A percentile compares a stretch with the other conserved stretches of the same genome.
These are phyloP conservation scores for Pseudocercospora musae DNA, from an alignment of 2,329 filamentous ascomycete species.

Conservation along the genomic window DNA sequence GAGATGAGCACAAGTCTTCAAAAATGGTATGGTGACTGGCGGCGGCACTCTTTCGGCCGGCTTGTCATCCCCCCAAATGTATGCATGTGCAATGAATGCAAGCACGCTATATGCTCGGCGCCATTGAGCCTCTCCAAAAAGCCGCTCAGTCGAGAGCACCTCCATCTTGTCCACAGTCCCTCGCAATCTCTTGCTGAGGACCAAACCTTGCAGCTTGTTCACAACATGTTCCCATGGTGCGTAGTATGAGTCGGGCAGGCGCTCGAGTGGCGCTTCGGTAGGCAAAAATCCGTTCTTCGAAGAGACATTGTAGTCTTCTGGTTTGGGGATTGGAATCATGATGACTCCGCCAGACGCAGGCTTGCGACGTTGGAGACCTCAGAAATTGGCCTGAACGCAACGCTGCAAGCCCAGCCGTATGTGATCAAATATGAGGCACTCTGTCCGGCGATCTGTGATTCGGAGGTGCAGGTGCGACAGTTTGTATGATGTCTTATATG, in stretches of 20 bases:
- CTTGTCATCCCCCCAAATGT: slow-evolving; percentile 81
- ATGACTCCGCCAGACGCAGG: slow-evolving; percentile 35
- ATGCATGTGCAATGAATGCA: slow-evolving; percentile 76
- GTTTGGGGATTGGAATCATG: slow-evolving; percentile 47
- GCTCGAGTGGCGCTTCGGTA: slow-evolving; percentile 70
- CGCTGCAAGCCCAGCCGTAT: slow-evolving; percentile 37
- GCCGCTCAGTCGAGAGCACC: slow-evolving; percentile 74
- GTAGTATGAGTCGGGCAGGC: slow-evolving; percentile 86
- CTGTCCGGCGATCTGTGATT: neutral
- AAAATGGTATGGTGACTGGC: slow-evolving; percentile 76
- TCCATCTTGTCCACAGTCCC: slow-evolving; percentile 77
- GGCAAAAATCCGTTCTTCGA: slow-evolving; percentile 83
- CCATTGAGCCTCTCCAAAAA: slow-evolving; percentile 87
- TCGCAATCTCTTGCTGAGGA: slow-evolving; percentile 79
- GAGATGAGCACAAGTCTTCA: slow-evolving; percentile 66
- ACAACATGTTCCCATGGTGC: slow-evolving; percentile 88
- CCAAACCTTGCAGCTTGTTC: slow-evolving; percentile 79
- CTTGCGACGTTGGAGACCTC: slow-evolving; percentile 35
- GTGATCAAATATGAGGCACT: neutral
- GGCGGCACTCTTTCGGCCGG: slow-evolving; percentile 72
- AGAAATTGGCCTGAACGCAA: slow-evolving; percentile 25
- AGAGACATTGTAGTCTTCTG: slow-evolving; percentile 78
- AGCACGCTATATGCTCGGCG: slow-evolving; percentile 78
- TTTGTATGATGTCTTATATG: neutral
- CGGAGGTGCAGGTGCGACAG: neutral